Percentiles rank a stretch among this genome's conserved stretches.
Conservation (phyloP, 495 filamentous ascomycete species). For the Massariosphaeria phaeospora region DNA sequence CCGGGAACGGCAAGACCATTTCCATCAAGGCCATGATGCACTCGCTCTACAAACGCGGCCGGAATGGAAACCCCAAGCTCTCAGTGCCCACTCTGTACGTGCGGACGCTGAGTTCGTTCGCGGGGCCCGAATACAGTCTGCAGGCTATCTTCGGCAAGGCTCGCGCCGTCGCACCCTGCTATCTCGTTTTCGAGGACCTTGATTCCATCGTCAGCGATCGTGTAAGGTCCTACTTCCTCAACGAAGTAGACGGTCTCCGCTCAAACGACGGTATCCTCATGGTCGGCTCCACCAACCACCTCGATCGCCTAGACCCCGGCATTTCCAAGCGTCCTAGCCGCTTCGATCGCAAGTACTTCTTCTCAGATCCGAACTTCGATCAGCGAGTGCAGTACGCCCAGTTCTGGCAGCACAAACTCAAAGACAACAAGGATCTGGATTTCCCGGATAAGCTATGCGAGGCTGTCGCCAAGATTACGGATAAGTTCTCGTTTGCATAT, state of each 20-base stretch:
- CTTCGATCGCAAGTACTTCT: conserved; percentile 44
- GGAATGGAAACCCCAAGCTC: conserved; percentile 16
- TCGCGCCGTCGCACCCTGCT: conserved; percentile 40
- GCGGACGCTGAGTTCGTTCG: conserved; percentile 31
- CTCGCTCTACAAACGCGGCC: conserved; percentile 34
- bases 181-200: conserved; percentile 44
- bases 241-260: conserved; percentile 41
- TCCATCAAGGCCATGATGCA: conserved; percentile 44
- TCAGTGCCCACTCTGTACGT: conserved; percentile 43
- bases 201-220: conserved; percentile 39
- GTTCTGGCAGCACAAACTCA: conserved; percentile 42
- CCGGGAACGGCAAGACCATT: conserved; percentile 45
- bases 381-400: conserved; percentile 37
- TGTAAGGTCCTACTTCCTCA: conserved; percentile 43
- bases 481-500: conserved; percentile 42
- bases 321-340: conserved; percentile 41
- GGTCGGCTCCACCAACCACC: conserved; percentile 43
- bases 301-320: conserved; percentile 42
- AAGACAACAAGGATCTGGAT: conserved; percentile 38
- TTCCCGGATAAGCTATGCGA: conserved; percentile 40
- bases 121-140: conserved; percentile 38
- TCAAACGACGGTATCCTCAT: conserved; percentile 45
- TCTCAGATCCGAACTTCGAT: conserved; percentile 36
- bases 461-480: conserved; percentile 40
- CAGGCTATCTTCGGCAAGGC: conserved; percentile 40